Conservation (phyloP, 192 early-diverging fungal species). For the Obelidium mucronatum region DNA sequence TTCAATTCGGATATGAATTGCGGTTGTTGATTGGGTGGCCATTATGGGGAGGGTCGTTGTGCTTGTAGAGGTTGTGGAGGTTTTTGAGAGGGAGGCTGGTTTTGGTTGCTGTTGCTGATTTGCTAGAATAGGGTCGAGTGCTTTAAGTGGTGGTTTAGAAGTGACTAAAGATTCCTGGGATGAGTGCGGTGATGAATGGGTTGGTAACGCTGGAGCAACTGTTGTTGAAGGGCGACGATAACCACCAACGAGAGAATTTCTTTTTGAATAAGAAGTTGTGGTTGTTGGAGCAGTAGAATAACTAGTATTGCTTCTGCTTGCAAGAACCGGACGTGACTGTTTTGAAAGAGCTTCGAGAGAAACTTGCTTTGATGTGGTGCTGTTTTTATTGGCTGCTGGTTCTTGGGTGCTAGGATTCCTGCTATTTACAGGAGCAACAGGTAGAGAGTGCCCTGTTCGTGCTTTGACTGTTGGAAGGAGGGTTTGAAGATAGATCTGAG, state of each 20-base stretch:
- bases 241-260: background rate
- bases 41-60: background rate
- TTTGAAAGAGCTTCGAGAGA: no score
- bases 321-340: no score
- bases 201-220: background rate
- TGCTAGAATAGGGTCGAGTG: background rate
- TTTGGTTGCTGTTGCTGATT: no score
- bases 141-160: background rate
- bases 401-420: background rate
- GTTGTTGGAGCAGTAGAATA: background rate
- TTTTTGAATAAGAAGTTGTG: no score
- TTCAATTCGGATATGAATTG: slow-evolving; percentile 12
- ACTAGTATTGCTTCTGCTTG: no score
- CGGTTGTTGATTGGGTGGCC: slow-evolving; percentile 6
- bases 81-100: background rate
- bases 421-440: background rate
- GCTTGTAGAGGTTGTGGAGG: background rate
- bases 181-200: background rate
- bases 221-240: background rate
- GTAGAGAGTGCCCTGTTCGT: background rate
- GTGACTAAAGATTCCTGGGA: background rate
- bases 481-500: slow-evolving; percentile 5
- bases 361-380: background rate
- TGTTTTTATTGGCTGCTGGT: background rate
- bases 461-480: background rate